Base-by-base conservation (phyloP, 805 yeast genomes). In the Candida broadrunensis region DNA sequence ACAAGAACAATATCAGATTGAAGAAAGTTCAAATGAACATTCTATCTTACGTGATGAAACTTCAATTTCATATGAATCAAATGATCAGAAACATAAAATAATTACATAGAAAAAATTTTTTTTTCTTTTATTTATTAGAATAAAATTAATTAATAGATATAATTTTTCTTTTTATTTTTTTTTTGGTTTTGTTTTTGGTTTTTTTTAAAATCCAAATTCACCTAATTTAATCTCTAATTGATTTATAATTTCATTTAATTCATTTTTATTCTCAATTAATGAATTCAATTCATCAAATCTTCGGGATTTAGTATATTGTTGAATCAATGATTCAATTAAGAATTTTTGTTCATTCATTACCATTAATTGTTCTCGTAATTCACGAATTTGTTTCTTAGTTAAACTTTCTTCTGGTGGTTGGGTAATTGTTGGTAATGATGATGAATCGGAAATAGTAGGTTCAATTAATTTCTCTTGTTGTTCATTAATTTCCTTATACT, bases 311-410 rank as follows among this genome's bases (percentile, higher is more conserved):
- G 82, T 85, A 27, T 83, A 78, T 12, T 73, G 78, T 2, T 72
- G 69, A 20, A 86, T 74, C 76, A 83, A 77, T 13, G 78, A 72
- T 43, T 79, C 77, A 2, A 91, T 81, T 45, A 91, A 61, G 49
- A 77, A 90, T 50, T 73, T 72, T 53, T 90, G 98, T 56, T 90
- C 98, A 45, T 83, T 83, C 54, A 88, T 63, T 9, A 91, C 97
- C 84, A 90, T 85, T 43, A 90, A 63, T 48, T 84, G 83, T 49
- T 88, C 91, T 35, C 93, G 63, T 20, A 72, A 62, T 37, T 72
- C 72, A 33, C 89, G 70, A 8, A 85, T 75, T 46, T 81, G 75
- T 37, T 60, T 64, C 50, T 76, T 72, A 4, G 81, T 72, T 2
- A 75, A 52, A 20, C 58, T 58, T 13, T 30, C 23, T 11, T 8